A percentile compares a stretch with the other conserved stretches of the same genome.
Evolutionary conservation across 2,329 filamentous ascomycete genomes (phyloP).

Genomic region (Penicillium sp.): DNA sequence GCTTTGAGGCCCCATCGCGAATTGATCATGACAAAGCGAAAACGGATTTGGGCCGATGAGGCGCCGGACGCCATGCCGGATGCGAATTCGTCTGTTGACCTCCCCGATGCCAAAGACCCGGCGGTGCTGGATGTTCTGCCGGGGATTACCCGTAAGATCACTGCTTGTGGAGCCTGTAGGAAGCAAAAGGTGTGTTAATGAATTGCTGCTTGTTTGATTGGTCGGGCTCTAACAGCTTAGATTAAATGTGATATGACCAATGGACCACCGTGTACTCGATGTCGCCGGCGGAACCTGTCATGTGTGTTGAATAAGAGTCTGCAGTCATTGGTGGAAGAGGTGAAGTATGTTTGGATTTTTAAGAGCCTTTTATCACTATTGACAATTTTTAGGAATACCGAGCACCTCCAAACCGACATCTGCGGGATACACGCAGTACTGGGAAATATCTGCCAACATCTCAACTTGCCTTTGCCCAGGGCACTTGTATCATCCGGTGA

Average conservation of each 20-base stretch:
- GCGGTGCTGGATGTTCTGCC: constrained; percentile 23
- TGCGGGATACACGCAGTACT: constrained; percentile 29
- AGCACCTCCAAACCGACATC: constrained; percentile 33
- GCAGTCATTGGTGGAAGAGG: constrained; percentile 47
- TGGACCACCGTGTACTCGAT: constrained; percentile 50
- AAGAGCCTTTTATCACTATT: not conserved
- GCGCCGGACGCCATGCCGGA: constrained; percentile 16
- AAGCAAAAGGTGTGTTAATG: constrained; percentile 48
- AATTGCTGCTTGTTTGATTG: not conserved
- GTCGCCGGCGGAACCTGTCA: constrained; percentile 46
- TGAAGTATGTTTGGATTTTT: constrained; percentile 27
- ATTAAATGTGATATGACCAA: constrained; percentile 51
- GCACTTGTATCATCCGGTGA: constrained; percentile 9
- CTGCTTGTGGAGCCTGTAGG: constrained; percentile 52
- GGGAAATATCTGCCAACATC: constrained; percentile 34
- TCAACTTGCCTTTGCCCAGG: constrained; percentile 31
- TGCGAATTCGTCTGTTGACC: not conserved
- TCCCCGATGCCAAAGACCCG: constrained; percentile 1
- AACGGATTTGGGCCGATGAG: constrained; percentile 13
- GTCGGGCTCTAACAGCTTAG: constrained; percentile 13
- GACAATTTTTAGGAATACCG: constrained; percentile 28
- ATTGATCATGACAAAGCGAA: constrained; percentile 10
- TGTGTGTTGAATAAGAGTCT: constrained; percentile 51
- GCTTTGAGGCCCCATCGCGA: not conserved
- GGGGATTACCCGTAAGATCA: constrained; percentile 41